A percentile compares a stretch with the other conserved stretches of the same genome.
phyloP scores from a whole-genome alignment of 2,329 filamentous ascomycete genomes.

The Neopestalotiopsis rosae region DNA sequence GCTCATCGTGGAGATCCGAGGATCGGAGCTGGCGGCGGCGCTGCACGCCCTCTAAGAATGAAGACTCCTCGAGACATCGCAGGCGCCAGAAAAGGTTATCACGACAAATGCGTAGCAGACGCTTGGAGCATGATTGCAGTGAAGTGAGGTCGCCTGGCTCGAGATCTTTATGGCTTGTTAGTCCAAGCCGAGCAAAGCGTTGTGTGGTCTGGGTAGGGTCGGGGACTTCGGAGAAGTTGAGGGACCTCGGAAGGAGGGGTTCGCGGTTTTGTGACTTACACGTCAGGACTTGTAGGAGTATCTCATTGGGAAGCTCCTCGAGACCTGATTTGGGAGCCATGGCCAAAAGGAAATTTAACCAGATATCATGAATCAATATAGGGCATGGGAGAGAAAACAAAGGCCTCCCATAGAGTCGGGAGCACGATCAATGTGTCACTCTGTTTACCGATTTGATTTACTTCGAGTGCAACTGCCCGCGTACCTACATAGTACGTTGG shows the following conservation, averaged over 20 bases:
- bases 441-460: background rate
- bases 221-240: background rate
- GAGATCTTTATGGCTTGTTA: conserved; percentile 43
- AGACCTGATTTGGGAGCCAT: conserved; percentile 37
- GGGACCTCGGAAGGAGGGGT: conserved; percentile 2
- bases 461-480: background rate
- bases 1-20: conserved; percentile 31
- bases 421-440: background rate
- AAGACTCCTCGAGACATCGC: conserved; percentile 74
- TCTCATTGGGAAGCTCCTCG: conserved; percentile 67
- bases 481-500: background rate
- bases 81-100: conserved; percentile 80
- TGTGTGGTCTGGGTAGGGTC: background rate
- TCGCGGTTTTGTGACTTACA: conserved; percentile 49
- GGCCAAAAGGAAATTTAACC: background rate
- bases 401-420: background rate
- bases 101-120: conserved; percentile 69
- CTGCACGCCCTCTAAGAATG: conserved; percentile 60
- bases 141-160: conserved; percentile 67
- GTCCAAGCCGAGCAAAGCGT: background rate
- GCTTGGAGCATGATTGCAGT: conserved; percentile 72
- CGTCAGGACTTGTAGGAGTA: conserved; percentile 66
- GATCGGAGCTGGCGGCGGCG: conserved; percentile 56
- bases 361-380: background rate
- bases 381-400: background rate